Evolutionary conservation across 768 basidiomycete genomes (phyloP).

Genomic region (Leccinellum rugosiceps): DNA sequence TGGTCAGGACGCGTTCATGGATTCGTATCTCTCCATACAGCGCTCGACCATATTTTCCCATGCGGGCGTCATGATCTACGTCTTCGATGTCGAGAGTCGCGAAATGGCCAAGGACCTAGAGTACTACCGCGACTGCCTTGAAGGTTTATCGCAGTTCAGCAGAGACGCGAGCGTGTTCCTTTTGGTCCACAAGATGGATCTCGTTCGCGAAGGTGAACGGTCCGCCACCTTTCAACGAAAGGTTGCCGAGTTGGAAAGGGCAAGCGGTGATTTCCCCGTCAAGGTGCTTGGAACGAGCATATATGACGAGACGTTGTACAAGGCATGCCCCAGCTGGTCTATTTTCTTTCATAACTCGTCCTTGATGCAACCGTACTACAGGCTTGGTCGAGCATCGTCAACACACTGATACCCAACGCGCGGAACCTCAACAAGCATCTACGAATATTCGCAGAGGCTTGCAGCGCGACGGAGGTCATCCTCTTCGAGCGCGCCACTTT

Average conservation of each 20-base stretch:
- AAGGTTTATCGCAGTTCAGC: constrained; percentile 73
- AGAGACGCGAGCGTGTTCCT: constrained; percentile 85
- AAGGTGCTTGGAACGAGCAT: constrained; percentile 93
- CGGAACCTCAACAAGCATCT: constrained; percentile 86
- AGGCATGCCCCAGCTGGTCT: constrained; percentile 42
- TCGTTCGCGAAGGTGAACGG: constrained; percentile 62
- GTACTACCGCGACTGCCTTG: constrained; percentile 90
- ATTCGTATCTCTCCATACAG: constrained; percentile 90
- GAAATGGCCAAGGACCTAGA: constrained; percentile 84
- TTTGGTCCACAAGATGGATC: constrained; percentile 97
- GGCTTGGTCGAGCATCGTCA: constrained; percentile 99
- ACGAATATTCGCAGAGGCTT: constrained; percentile 79
- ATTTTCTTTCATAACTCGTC: constrained; percentile 2
- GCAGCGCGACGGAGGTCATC: constrained; percentile 90
- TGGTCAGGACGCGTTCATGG: constrained; percentile 97
- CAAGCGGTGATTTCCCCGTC: constrained; percentile 56
- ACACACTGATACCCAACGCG: constrained; percentile 94
- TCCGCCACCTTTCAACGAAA: constrained; percentile 64
- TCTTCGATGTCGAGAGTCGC: constrained; percentile 90
- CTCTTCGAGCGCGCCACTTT: constrained; percentile 98
- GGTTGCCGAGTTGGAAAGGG: constrained; percentile 66
- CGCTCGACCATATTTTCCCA: constrained; percentile 94
- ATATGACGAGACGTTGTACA: constrained; percentile 96
- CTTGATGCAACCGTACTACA: constrained; percentile 32
- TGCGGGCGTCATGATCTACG: constrained; percentile 97